phyloP scores from a whole-genome alignment of 2,329 filamentous ascomycete genomes.

The Neocucurbitaria cava region DNA sequence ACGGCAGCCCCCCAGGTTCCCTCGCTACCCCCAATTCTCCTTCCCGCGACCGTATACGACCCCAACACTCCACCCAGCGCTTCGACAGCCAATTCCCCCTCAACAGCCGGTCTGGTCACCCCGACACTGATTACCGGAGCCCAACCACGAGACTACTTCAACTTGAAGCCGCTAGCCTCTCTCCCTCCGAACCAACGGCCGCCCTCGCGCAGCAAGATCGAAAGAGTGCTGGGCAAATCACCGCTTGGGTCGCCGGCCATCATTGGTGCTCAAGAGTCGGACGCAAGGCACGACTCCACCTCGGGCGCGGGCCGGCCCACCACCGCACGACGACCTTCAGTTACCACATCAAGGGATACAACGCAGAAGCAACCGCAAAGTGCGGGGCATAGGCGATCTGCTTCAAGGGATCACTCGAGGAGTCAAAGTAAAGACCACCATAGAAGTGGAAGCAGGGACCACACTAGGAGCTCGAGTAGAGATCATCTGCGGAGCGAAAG shows the following conservation, averaged over 20 bases:
- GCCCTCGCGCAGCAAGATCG: conserved; percentile 39
- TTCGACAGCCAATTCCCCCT: conserved; percentile 39
- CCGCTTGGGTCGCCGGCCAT: conserved; percentile 46
- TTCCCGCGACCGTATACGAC: conserved; percentile 48
- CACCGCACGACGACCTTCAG: conserved; percentile 31
- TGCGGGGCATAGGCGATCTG: conserved; percentile 24
- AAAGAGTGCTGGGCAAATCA: conserved; percentile 39
- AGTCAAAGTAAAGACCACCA: conserved; percentile 24
- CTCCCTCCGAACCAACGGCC: conserved; percentile 27
- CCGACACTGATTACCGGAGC: conserved; percentile 32
- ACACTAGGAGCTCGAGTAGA: conserved; percentile 25
- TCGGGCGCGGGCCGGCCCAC: conserved; percentile 27
- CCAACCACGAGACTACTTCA: conserved; percentile 50
- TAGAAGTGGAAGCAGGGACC: conserved; percentile 34
- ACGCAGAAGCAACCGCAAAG: conserved; percentile 30
- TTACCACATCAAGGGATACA: conserved; percentile 25
- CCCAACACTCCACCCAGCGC: conserved; percentile 43
- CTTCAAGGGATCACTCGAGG: conserved; percentile 23
- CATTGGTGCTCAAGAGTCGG: conserved; percentile 36
- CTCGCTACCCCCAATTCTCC: conserved; percentile 35
- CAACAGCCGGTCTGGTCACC: conserved; percentile 45
- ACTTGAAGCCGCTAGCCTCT: conserved; percentile 32
- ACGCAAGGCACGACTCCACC: conserved; percentile 37
- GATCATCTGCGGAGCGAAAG: conserved; percentile 39
- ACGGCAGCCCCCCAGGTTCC: conserved; percentile 44